Conservation (phyloP, 129 eudicot genomes). For the Lactuca saligna region DNA sequence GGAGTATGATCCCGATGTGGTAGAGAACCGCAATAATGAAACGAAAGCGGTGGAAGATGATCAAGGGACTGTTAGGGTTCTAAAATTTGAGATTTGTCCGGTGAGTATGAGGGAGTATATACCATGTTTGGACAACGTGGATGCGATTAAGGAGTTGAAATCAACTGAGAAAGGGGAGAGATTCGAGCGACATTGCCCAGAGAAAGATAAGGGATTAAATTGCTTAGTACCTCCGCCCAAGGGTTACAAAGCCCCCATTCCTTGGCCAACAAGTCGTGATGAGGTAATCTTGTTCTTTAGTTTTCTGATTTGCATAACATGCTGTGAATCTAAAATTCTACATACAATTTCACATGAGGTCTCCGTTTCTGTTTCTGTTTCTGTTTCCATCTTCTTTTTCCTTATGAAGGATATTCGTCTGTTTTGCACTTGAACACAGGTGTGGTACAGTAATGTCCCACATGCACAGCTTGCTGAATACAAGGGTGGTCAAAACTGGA, state of each 20-base stretch:
- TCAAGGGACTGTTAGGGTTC: conserved; percentile 40
- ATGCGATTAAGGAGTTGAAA: conserved; percentile 57
- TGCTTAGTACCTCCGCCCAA: conserved; percentile 88
- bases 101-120: conserved; percentile 81
- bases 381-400: neutral
- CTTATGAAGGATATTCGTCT: neutral
- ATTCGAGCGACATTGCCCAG: conserved; percentile 93
- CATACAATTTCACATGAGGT: neutral
- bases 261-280: conserved; percentile 91
- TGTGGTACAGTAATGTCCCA: conserved; percentile 96
- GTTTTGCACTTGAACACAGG: conserved; percentile 42
- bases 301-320: conserved; percentile 5
- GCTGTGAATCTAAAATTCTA: neutral
- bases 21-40: conserved; percentile 60
- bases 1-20: conserved; percentile 57
- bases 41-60: conserved; percentile 36
- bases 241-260: conserved; percentile 69
- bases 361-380: neutral
- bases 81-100: conserved; percentile 61
- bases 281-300: conserved; percentile 45
- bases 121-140: conserved; percentile 87
- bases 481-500: conserved; percentile 98
- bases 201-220: conserved; percentile 53
- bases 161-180: conserved; percentile 85
- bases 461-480: conserved; percentile 94